phyloP scores from a whole-genome alignment of 176 grass and related monocot species.

The Cocos nucifera region DNA sequence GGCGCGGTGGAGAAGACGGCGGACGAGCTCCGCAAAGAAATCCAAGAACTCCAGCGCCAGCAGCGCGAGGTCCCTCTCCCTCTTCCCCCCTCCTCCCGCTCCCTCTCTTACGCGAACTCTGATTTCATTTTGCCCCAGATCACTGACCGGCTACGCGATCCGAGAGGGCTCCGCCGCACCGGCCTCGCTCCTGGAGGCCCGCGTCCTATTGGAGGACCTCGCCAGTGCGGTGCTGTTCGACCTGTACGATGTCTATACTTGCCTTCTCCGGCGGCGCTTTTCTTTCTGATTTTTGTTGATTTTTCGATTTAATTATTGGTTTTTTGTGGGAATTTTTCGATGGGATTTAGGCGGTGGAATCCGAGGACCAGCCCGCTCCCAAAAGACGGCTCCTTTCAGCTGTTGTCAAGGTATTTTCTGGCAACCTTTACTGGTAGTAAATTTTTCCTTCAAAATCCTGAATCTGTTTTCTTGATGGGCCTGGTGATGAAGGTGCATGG shows the following conservation, averaged over 20 bases:
- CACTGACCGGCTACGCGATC: constrained; percentile 79
- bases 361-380: constrained; percentile 43
- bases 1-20: constrained; percentile 69
- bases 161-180: constrained; percentile 64
- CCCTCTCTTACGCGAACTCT: constrained; percentile 20
- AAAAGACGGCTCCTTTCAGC: constrained; percentile 74
- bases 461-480: background rate
- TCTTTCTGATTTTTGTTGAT: background rate
- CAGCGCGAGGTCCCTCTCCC: constrained; percentile 60
- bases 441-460: background rate
- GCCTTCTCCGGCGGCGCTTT: background rate
- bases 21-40: constrained; percentile 83
- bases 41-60: constrained; percentile 94
- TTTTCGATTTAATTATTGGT: background rate
- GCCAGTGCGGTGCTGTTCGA: constrained; percentile 47
- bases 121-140: constrained; percentile 44
- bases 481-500: constrained; percentile 43
- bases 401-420: constrained; percentile 53
- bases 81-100: background rate
- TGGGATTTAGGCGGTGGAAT: constrained; percentile 40
- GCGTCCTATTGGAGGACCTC: constrained; percentile 23
- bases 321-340: background rate
- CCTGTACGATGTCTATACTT: constrained; percentile 27
- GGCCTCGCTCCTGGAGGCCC: constrained; percentile 7
- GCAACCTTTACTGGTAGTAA: background rate